Evolutionary conservation across 2,329 filamentous ascomycete species (phyloP), one percentile per base, ranked within the genome.

Genomic region (Chrysosporium queenslandicum): DNA sequence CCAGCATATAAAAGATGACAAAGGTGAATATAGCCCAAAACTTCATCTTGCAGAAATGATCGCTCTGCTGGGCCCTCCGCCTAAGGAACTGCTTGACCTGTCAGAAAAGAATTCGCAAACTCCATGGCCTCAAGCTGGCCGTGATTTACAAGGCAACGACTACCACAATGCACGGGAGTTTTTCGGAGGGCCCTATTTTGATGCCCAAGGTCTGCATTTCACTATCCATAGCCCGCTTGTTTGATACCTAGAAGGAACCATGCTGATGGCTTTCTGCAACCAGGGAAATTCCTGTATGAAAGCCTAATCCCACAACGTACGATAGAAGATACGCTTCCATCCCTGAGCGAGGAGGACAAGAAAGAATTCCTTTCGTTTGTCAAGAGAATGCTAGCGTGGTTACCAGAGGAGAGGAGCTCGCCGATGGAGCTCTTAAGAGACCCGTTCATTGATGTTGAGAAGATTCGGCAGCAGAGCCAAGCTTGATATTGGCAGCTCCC

Each of bases 31-130:
- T 45, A 60, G 63, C 59, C 59, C 66, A 39, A 21, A 54, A 12
- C 50, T 54, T 12, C 67, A 73, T 54, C 53, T 74, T 11, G 68
- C 70, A 6, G 63, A 72, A 54, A 73, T 74, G 62, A 69, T 71
- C 50, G 65, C 64, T 21, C 59, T 73, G 52, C 56, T 74, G 2
- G 70, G 16, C 63, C 62, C 41, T 67, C 69, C 4, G 66, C 66
- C 40, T 4, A 36, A 29, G 1, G 50, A 58, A 37, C 56, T 60
- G 12, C 30, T 57, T 1, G 21, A 55, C 20, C 52, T 55, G 34
- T 55, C 52, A n/a, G 43, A 47, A n/a, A 50, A 60, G n/a, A 55
- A 55, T 20, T 58, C 55, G 59, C 57, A 52, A 63, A 67, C 52
- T 42, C 72, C 9, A 50, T 71, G 52, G 53, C 62, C 11, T 23